Evolutionary conservation across 225 moss, liverwort and hornwort species (phyloP).

Genomic region (Takakia lepidozioides): DNA sequence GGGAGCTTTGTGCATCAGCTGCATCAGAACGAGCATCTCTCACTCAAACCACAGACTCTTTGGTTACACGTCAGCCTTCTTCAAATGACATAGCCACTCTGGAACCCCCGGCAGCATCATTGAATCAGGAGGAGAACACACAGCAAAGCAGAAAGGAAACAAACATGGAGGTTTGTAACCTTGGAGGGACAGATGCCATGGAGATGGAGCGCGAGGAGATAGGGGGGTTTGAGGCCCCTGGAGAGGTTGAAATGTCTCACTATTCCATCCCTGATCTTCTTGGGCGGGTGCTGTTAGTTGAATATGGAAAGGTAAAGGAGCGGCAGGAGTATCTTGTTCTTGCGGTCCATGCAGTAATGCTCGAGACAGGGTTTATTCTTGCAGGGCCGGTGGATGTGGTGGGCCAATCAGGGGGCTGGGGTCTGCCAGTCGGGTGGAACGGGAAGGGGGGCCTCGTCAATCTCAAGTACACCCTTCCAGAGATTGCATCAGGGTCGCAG

Average conservation of each 20-base stretch:
- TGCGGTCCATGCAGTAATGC: slow-evolving; percentile 88
- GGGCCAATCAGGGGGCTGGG: slow-evolving; percentile 36
- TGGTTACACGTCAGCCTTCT: slow-evolving; percentile 1
- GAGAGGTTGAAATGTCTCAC: slow-evolving; percentile 7
- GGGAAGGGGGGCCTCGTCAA: slow-evolving; percentile 58
- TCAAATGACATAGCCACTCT: slow-evolving; percentile 7
- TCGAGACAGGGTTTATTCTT: slow-evolving; percentile 85
- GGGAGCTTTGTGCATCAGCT: slow-evolving; percentile 71
- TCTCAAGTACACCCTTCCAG: slow-evolving; percentile 70
- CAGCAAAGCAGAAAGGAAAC: slow-evolving; percentile 26
- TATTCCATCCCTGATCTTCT: slow-evolving; percentile 73
- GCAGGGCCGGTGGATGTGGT: slow-evolving; percentile 30
- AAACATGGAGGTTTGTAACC: slow-evolving; percentile 24
- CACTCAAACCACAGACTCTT: slow-evolving; percentile 10
- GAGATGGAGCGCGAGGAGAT: slow-evolving; percentile 34
- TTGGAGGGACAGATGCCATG: slow-evolving; percentile 15
- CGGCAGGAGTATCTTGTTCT: slow-evolving; percentile 64
- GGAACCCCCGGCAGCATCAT: too few species aligned
- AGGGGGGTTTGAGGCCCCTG: slow-evolving; percentile 9
- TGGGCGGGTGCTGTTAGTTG: slow-evolving; percentile 58
- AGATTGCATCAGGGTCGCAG: slow-evolving; percentile 28
- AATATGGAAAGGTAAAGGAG: slow-evolving; percentile 56
- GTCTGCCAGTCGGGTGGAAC: slow-evolving; percentile 67
- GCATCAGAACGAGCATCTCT: slow-evolving; percentile 49
- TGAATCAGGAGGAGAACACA: slow-evolving; percentile 10